Evolutionary conservation across 768 basidiomycete genomes (phyloP), one percentile per base, ranked within the genome.

Genomic region (Termitomyces bulborhizus): DNA sequence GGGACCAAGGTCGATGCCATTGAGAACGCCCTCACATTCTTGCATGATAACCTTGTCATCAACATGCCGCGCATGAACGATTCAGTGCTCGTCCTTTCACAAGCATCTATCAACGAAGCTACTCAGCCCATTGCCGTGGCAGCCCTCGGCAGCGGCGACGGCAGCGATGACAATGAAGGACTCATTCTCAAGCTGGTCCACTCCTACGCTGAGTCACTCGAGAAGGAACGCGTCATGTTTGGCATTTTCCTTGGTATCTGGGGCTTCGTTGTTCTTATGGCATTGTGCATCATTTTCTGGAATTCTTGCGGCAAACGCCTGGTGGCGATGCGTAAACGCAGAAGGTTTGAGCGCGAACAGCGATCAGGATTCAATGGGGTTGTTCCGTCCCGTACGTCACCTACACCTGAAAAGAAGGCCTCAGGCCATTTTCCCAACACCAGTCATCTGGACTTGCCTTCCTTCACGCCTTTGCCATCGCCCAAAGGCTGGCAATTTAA

Each of bases 1-100:
- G 96, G 96, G n/a, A 79, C 80, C 57, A 98, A 98, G 68, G 86
- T 98, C 46, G 75, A 85, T 53, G 90, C 87, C 9, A 76, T 98
- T 63, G 92, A 95, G 70, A 77, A 84, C 16, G 93, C 89, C 5
- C 75, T 97, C 40, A 98, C 93, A 0, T 98, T 96, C 79, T 74
- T 98, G 59, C 86, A 96, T 66, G 74, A 93, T 59, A 92, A 97
- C 70, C 84, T 95, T 46, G 75, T 84, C 46, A 76, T 98, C 63
- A 71, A 90, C 63, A 78, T 98, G 56, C 88, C 94, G 0, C 82
- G 80, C 45, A 79, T 98, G 54, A 87, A 92, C 56, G 73, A 88
- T 49, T 78, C 79, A 39, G 76, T 85, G 29, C 85, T 98, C 46
- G 76, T 94, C 31, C 80, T 97, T 52, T 92, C 92, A 0, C 83